Evolutionary conservation across 768 basidiomycete genomes (phyloP).

Genomic region (Suillus decipiens): DNA sequence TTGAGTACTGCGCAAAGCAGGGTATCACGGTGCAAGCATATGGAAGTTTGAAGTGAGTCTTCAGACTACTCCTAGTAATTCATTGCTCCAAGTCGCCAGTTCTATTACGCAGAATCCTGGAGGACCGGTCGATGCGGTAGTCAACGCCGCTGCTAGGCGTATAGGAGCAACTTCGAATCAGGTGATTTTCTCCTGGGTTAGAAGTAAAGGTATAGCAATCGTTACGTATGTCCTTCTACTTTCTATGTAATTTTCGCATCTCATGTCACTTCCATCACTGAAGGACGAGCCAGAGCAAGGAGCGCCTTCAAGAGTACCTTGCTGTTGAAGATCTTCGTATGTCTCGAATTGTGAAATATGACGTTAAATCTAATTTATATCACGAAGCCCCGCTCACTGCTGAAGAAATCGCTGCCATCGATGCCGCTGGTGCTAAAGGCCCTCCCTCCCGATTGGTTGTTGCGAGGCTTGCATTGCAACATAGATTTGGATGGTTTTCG

Average conservation of each 20-base stretch:
- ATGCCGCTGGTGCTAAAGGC: constrained; percentile 59
- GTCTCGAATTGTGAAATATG: constrained; percentile 13
- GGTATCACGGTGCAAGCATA: constrained; percentile 68
- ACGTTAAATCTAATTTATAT: neutral
- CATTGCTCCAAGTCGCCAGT: constrained; percentile 31
- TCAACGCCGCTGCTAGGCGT: constrained; percentile 53
- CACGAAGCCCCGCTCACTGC: constrained; percentile 49
- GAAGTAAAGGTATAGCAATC: constrained; percentile 63
- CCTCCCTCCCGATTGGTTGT: constrained; percentile 30
- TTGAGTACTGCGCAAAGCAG: constrained; percentile 54
- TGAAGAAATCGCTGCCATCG: constrained; percentile 64
- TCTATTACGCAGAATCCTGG: constrained; percentile 61
- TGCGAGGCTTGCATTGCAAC: neutral
- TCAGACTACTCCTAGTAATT: constrained; percentile 31
- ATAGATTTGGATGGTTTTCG: neutral
- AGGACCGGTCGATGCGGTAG: constrained; percentile 62
- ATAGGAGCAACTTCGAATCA: constrained; percentile 62
- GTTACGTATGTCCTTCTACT: constrained; percentile 51
- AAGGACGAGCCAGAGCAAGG: constrained; percentile 61
- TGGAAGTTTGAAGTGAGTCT: constrained; percentile 55
- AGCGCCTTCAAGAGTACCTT: constrained; percentile 68
- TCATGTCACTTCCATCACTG: constrained; percentile 6
- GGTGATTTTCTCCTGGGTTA: constrained; percentile 70
- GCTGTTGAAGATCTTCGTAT: constrained; percentile 59
- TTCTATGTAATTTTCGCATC: neutral